These are phyloP conservation scores for Glonium stellatum DNA, from an alignment of 495 filamentous ascomycete species.

Conservation along the genomic window DNA sequence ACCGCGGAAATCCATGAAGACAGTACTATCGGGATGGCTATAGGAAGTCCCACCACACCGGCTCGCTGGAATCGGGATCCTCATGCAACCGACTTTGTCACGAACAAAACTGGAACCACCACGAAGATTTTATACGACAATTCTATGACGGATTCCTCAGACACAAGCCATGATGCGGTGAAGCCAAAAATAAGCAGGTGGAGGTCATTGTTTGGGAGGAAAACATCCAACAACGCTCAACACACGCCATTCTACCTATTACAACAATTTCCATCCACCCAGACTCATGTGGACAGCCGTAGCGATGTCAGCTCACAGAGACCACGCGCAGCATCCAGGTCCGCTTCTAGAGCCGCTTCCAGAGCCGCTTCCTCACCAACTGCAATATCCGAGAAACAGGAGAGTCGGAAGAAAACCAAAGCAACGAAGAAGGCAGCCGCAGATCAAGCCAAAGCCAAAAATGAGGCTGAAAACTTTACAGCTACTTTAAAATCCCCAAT, in stretches of 20 bases:
- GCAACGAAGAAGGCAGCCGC: not conserved
- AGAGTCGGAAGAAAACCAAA: not conserved
- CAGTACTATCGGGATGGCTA: slow-evolving; percentile 47
- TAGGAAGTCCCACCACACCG: slow-evolving; percentile 45
- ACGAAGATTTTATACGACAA: slow-evolving; percentile 20
- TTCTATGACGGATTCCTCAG: slow-evolving; percentile 9
- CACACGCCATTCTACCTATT: slow-evolving; percentile 34
- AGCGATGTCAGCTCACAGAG: slow-evolving; percentile 14
- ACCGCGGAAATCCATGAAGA: slow-evolving; percentile 25
- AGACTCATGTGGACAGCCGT: slow-evolving; percentile 16
- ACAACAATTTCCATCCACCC: slow-evolving; percentile 6
- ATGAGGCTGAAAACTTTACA: not conserved
- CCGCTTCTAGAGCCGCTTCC: slow-evolving; percentile 17
- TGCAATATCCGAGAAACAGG: slow-evolving; percentile 7
- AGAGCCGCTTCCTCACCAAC: slow-evolving; percentile 10
- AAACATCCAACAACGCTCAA: slow-evolving; percentile 29
- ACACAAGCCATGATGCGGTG: slow-evolving; percentile 22
- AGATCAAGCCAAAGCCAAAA: slow-evolving; percentile 2
- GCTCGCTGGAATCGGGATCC: slow-evolving; percentile 26
- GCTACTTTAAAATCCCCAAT: not conserved
- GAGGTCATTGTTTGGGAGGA: slow-evolving; percentile 50
- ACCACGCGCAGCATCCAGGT: not conserved
- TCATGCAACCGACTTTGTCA: slow-evolving; percentile 15
- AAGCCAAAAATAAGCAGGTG: slow-evolving; percentile 49
- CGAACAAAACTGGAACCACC: slow-evolving; percentile 17